Percentiles rank a stretch among this genome's conserved stretches.
Conservation (phyloP, 306 rosid species). For the Fagus crenata region DNA sequence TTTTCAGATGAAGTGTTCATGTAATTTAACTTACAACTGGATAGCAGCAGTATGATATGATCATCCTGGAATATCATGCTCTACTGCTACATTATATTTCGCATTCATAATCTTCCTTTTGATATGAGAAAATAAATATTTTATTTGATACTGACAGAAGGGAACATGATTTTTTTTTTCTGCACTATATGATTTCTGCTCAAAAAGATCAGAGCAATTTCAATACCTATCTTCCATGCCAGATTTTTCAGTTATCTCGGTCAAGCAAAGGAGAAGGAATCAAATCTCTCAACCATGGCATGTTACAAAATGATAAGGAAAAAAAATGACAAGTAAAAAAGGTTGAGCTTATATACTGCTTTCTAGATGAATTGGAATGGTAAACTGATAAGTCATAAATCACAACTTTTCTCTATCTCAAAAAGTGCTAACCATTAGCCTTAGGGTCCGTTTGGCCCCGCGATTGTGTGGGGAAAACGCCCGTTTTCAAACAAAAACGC, state of each 20-base stretch:
- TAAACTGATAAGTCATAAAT: conserved; percentile 12
- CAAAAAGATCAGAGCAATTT: neutral
- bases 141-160: too few species aligned
- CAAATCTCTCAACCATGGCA: neutral
- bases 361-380: neutral
- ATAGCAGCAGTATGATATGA: too few species aligned
- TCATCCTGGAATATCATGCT: too few species aligned
- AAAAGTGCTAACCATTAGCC: conserved; percentile 32
- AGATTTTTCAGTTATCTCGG: neutral
- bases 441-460: too few species aligned
- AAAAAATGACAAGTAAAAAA: neutral
- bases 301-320: neutral
- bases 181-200: neutral
- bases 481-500: too few species aligned
- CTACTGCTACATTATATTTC: too few species aligned
- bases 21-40: neutral
- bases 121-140: too few species aligned
- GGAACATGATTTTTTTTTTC: too few species aligned
- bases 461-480: too few species aligned
- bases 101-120: too few species aligned
- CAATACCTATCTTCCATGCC: neutral
- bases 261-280: neutral
- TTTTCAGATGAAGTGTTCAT: neutral
- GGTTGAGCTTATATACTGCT: neutral
- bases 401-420: conserved; percentile 38